These are phyloP conservation scores for Arxiozyma slooffiae DNA, from an alignment of 1,139 yeast genomes.

Conservation along the genomic window DNA sequence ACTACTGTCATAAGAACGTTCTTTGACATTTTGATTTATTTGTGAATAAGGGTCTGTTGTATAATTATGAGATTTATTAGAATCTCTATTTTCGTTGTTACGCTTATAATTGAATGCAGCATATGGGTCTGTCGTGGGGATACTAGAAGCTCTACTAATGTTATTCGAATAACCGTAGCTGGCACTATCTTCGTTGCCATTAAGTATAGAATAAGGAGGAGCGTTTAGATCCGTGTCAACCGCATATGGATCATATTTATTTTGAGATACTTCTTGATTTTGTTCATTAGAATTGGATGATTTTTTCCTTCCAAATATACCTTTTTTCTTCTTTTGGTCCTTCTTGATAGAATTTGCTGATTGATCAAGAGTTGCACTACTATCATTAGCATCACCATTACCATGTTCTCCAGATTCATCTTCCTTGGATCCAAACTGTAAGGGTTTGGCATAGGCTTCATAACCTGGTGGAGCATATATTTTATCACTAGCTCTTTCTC, in stretches of 20 bases:
- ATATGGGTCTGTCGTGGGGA: conserved; percentile 6
- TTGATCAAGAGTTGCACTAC: conserved; percentile 4
- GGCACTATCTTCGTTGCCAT: not conserved
- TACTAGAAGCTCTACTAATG: not conserved
- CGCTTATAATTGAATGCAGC: conserved; percentile 1
- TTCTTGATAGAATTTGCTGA: conserved; percentile 1
- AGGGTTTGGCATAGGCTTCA: conserved; percentile 22
- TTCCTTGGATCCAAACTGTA: conserved; percentile 1
- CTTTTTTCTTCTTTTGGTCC: conserved; percentile 10
- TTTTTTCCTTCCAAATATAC: conserved; percentile 9
- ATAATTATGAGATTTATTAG: not conserved
- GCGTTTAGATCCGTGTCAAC: conserved; percentile 9
- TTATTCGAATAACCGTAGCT: not conserved
- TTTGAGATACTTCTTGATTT: conserved; percentile 1
- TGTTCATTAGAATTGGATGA: not conserved
- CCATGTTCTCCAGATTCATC: conserved; percentile 20
- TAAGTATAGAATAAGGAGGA: conserved; percentile 1
- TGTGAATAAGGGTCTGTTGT: conserved; percentile 1
- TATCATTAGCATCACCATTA: conserved; percentile 13
- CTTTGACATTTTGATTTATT: not conserved
- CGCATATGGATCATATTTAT: conserved; percentile 18
- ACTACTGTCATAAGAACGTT: not conserved
- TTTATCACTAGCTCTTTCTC: conserved; percentile 36
- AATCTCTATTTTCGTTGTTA: not conserved
- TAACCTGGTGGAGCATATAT: conserved; percentile 39